Evolutionary conservation across 345 rosid species (phyloP).

Genomic region (Turritis glabra): DNA sequence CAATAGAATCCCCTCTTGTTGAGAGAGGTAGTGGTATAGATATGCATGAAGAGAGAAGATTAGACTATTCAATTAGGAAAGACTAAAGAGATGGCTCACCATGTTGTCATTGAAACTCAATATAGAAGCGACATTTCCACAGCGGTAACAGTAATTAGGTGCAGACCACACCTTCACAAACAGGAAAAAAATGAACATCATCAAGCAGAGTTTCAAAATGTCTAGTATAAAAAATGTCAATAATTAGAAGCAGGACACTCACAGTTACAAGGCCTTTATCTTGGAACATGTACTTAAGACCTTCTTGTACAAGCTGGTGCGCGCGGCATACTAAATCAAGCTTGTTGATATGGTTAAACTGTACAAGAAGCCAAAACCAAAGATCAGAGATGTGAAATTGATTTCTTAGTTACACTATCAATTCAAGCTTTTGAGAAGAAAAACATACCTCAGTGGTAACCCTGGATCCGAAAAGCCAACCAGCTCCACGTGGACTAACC

Average conservation of each 20-base stretch:
- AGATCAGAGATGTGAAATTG: conserved; percentile 3
- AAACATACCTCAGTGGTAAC: conserved; percentile 86
- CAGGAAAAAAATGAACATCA: conserved; percentile 5
- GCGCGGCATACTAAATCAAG: conserved; percentile 98
- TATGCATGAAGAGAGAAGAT: neutral
- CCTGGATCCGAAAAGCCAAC: conserved; percentile 99
- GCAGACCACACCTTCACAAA: conserved; percentile 95
- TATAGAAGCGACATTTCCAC: conserved; percentile 99
- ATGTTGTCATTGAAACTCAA: conserved; percentile 96
- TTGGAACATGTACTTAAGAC: conserved; percentile 98
- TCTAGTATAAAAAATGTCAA: neutral
- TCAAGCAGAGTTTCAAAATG: conserved; percentile 12
- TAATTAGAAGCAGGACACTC: conserved; percentile 34
- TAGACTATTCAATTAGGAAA: neutral
- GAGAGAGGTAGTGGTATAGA: neutral
- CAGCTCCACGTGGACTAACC: conserved; percentile 99
- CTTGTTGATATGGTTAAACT: conserved; percentile 93
- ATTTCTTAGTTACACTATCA: conserved; percentile 8
- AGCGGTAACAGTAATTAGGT: conserved; percentile 97
- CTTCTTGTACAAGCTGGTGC: conserved; percentile 99
- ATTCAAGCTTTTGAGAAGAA: neutral
- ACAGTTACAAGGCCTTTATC: conserved; percentile 99
- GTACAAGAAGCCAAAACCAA: conserved; percentile 37
- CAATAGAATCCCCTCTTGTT: conserved; percentile 7
- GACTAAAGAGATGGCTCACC: conserved; percentile 53